Base-by-base conservation (phyloP, 345 rosid genomes). In the Isatis tinctoria region DNA sequence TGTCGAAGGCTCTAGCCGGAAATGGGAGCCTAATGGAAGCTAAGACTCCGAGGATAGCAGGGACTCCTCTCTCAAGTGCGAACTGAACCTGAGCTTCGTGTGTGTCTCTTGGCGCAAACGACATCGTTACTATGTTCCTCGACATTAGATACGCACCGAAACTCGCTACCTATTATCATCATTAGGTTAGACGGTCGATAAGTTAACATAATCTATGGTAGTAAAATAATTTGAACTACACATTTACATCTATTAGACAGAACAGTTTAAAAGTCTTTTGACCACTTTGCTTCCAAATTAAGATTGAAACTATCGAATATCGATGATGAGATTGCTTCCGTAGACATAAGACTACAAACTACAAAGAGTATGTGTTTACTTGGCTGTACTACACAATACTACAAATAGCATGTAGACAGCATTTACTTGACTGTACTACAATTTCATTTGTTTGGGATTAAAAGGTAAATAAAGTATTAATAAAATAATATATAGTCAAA, bases 81-180 rank as follows among this genome's bases (percentile, higher is more conserved):
- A 94, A 94, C 44, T 94, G 98, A 12, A 94, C 98, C 43, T 94
- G 98, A 52, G 95, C 94, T 83, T 88, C 95, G 18, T 94, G 98
- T 12, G 93, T 91, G 81, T 94, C 98, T 78, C 89, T 87, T 39
- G 98, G 97, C 26, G 98, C 98, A 77, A 94, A 89, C 28, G 98
- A 94, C 86, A 90, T 66, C 10, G 97, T 76, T 18, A 87, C 18
- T 32, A 94, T 82, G 80, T 91, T 75, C 74, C 91, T 76, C 3
- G 97, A 83, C 72, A 93, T 63, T 9, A 93, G 87, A 74, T 86
- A 91, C 41, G 96, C 97, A 65, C 98, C 96, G 85, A 87, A 91
- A 67, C 97, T 94, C 22, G 98, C 98, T 22, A 91, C 98, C 98
- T 94, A 56, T 30, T 4, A 57, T 51, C 4, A 60, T 20, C 61